Conservation (phyloP, 768 basidiomycete genomes). For the Mrakia gelida region DNA sequence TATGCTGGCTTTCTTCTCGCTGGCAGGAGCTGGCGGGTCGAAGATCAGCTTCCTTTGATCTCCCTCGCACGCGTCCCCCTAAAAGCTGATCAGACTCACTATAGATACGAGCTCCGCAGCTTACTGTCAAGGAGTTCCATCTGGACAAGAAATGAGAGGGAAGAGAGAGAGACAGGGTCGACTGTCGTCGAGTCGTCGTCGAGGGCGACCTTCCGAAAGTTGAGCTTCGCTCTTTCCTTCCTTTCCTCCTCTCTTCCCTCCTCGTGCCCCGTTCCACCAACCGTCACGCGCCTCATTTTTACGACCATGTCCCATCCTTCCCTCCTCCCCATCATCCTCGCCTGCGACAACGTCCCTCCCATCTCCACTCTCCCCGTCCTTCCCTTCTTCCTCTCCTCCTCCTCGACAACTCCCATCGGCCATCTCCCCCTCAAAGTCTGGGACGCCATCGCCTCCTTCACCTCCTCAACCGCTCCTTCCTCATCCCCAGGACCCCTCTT, state of each 20-base stretch:
- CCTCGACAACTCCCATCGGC: slow-evolving; percentile 26
- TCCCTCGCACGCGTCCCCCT: no score
- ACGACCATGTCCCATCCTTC: slow-evolving; percentile 13
- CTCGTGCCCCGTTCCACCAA: background rate
- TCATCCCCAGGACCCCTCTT: background rate
- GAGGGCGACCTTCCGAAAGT: background rate
- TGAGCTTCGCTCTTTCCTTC: background rate
- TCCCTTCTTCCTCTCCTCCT: slow-evolving; percentile 21
- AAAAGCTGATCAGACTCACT: no score
- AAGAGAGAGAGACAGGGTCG: no score
- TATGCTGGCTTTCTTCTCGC: no score
- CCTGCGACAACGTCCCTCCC: slow-evolving; percentile 29
- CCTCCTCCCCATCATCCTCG: slow-evolving; percentile 27
- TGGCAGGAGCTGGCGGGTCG: no score
- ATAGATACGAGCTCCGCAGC: no score
- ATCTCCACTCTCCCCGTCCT: slow-evolving; percentile 6
- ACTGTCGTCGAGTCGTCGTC: no score
- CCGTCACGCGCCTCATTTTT: background rate
- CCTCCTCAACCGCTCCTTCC: background rate
- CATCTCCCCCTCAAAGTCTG: slow-evolving; percentile 8
- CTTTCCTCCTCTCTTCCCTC: background rate
- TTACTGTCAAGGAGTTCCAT: no score
- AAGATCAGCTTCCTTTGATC: no score
- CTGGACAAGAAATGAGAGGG: no score
- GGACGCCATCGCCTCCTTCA: background rate